Evolutionary conservation across 1,284 basidiomycete genomes (phyloP), one percentile per base, ranked within the genome.

Genomic region (Fomitopsis palustris): DNA sequence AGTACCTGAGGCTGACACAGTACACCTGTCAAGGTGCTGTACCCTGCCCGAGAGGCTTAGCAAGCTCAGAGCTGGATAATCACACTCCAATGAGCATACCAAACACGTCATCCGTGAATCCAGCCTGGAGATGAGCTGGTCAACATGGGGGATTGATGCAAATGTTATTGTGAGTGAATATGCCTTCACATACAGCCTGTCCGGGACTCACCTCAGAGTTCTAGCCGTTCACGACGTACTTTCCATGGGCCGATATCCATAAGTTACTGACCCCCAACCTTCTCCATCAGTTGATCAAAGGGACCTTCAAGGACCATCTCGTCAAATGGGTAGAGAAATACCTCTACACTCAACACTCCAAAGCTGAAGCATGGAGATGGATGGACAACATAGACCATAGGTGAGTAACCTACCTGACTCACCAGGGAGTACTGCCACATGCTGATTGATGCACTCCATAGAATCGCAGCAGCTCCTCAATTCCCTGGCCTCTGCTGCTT

Each of bases 281-380:
- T n/a, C n/a, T n/a, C n/a, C n/a, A n/a, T n/a, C n/a, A n/a, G n/a
- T n/a, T n/a, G n/a, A n/a, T n/a, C n/a, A n/a, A n/a, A n/a, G n/a
- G n/a, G 2, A 60, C 68, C 1, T 70, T 69, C 63, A 70, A 70
- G 38, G 69, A 71, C 49, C 69, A 72, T 54, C 55, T 72, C 5
- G 56, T 68, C 1, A 33, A 52, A 4, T 72, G 70, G 70, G 53
- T 63, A 4, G 56, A 53, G 12, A 51, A 63, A 17, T 68, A 63
- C 47, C 16, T 69, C 3, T 47, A 42, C 0, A 23, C 62, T 9
- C 33, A 31, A 4, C 59, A 67, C 47, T 49, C 55, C 0, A 47
- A 63, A 2, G 56, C 56, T 3, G 17, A 16, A 1, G 60, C 54
- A 8, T 47, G 59, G 9, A 29, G 38, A 37, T 54, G 60, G 9